These are phyloP conservation scores for Oryza rufipogon DNA, from an alignment of 176 grass and related monocot species.

Conservation along the genomic window DNA sequence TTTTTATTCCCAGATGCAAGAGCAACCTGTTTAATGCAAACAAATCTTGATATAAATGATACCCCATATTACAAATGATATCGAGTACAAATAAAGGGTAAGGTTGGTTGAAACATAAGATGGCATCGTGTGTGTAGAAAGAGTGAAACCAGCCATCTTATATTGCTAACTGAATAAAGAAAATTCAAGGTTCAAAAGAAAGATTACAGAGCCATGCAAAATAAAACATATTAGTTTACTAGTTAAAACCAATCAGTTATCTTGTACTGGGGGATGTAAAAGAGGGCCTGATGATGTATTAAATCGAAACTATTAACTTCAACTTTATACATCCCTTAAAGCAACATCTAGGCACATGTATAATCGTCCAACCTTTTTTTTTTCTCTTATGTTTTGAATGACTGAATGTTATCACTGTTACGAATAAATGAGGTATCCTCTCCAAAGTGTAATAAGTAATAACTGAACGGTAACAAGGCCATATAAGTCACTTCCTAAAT, in stretches of 20 bases:
- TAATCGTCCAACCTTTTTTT: neutral
- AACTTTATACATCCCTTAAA: neutral
- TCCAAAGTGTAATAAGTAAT: neutral
- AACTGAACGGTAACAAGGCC: neutral
- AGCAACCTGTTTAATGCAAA: slow-evolving; percentile 68
- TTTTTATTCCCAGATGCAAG: slow-evolving; percentile 70
- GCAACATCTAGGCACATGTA: neutral
- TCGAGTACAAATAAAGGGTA: neutral
- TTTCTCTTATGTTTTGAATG: neutral
- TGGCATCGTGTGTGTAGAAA: slow-evolving; percentile 10
- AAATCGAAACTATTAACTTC: neutral
- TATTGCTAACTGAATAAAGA: neutral
- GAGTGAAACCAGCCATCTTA: neutral
- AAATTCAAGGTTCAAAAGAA: neutral
- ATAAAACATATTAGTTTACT: neutral
- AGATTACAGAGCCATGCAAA: neutral
- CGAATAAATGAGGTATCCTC: neutral
- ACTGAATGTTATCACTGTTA: neutral
- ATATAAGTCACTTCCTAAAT: neutral
- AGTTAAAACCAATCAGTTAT: neutral
- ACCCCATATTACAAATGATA: slow-evolving; percentile 10
- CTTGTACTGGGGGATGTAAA: neutral
- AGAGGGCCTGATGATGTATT: neutral
- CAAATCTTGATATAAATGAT: slow-evolving; percentile 29
- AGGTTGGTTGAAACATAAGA: neutral